Evolutionary conservation across 2,329 filamentous ascomycete species (phyloP), one percentile per base, ranked within the genome.

Genomic region (Tympanopsis confertula): DNA sequence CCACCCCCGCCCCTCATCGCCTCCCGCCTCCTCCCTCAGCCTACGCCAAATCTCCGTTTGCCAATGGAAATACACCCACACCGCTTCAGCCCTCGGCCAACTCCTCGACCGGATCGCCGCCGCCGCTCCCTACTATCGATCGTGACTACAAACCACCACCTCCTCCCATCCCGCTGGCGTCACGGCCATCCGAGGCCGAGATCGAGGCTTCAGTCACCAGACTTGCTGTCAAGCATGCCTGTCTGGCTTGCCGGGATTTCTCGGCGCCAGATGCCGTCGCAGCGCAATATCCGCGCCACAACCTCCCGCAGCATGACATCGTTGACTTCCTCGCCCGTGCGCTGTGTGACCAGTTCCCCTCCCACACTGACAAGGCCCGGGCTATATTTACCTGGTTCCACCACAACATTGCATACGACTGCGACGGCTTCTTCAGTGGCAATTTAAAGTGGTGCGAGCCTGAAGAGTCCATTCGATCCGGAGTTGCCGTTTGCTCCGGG

Each of bases 301-400:
- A 76, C 1, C 69, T 95, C 14, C 86, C 86, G 3, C 62, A 66
- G 14, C 59, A 65, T 13, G 69, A 76, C 33, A 78, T 82, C 0
- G 65, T 91, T 3, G 74, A 71, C 15, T 84, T 84, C 62, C 69
- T 98, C 18, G 87, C 88, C 0, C 71, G 74, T 37, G 74, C 83
- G 37, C 71, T 96, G 15, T 94, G 86, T 40, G 66, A 70, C 3
- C 82, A 83, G 0, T 95, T 96, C 52, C 61, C 76, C 1, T 94
- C 86, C 1, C 62, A 66, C 1, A 94, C 89, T 0, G 89, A 96
- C 57, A 95, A 95, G 62, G 89, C 91, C 2, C 74, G 91, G 19
- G 86, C 78, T 2, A 85, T 98, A 42, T 96, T 96, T 54, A 86
- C 84, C 1, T 98, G 91, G 91, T 77, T 88, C 29, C 89, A 96